Evolutionary conservation across 139 green algal genomes (phyloP).

Genomic region (Spirogloea muscicola): DNA sequence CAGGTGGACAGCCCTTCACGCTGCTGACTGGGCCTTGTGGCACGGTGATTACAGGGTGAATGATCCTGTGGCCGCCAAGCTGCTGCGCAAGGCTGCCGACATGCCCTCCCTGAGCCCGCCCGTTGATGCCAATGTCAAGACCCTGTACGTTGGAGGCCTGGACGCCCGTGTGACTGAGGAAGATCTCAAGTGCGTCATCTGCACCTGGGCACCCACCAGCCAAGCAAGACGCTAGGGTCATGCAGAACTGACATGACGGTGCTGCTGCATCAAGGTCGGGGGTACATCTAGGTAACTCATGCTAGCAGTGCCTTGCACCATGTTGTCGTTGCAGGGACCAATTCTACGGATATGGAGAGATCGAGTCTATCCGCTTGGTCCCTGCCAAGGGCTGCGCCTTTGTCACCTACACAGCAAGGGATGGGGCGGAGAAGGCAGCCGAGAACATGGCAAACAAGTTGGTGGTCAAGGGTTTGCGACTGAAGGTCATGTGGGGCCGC

Average conservation of each 20-base stretch:
- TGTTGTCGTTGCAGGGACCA: slow-evolving; percentile 35
- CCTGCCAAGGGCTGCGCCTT: slow-evolving; percentile 69
- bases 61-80: slow-evolving; percentile 93
- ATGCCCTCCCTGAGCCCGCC: slow-evolving; percentile 75
- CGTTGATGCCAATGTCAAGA: slow-evolving; percentile 84
- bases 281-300: no score
- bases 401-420: slow-evolving; percentile 72
- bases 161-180: slow-evolving; percentile 65
- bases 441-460: slow-evolving; percentile 68
- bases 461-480: slow-evolving; percentile 73
- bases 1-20: no score
- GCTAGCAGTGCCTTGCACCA: no score
- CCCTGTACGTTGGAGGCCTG: slow-evolving; percentile 85
- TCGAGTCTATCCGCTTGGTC: slow-evolving; percentile 65
- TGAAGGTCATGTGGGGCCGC: slow-evolving; percentile 87
- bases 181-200: slow-evolving; percentile 69
- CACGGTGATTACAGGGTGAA: slow-evolving; percentile 74
- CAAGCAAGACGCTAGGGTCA: no score
- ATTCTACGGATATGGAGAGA: slow-evolving; percentile 88
- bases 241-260: no score
- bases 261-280: no score
- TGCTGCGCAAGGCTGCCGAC: slow-evolving; percentile 68
- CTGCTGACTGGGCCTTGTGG: no score
- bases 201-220: no score
- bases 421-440: slow-evolving; percentile 78